Base-by-base conservation (phyloP, 164 flowering plant species). In the Aristolochia californica region DNA sequence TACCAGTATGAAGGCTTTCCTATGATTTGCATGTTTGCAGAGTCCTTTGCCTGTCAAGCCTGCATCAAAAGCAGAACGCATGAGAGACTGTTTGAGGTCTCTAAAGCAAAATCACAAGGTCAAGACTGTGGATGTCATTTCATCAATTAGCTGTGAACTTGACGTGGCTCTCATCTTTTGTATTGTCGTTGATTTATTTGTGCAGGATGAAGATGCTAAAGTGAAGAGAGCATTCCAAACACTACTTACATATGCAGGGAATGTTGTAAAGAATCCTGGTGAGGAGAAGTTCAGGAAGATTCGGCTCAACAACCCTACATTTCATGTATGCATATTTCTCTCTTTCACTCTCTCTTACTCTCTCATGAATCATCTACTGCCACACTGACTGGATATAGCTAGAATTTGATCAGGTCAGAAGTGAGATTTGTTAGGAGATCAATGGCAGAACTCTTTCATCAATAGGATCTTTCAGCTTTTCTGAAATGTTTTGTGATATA, bases 221-320 rank as follows among this genome's bases (percentile, higher is more conserved):
- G 96, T 90, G 59, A 94, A 94, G 77, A 82, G 75, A 59, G 99
- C 95, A 67, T 90, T 94, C 77, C 91, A 94, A 68, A 94, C 99
- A 24, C 88, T 90, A 18, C 61, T 94, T 18, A 88, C 95, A 0
- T 94, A 76, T 62, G 73, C 86, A 16, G 94, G 94, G 28, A 94
- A 94, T 75, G 93, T 82, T 45, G 96, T 78, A 43, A 85, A 72
- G 72, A 87, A 76, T 75, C 96, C 95, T 1, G 70, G 78, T 28
- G 99, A 94, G 79, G 99, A 94, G 75, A 94, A 90, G 65, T 94
- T 81, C 74, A 80, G 96, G 69, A 94, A 72, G 74, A 86, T 91
- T 57, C 75, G 88, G 58, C 69, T 91, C 12, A 68, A 60, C 44
- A 91, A 88, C 56, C 91, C 82, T 24, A 62, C 71, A 13, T 88